Conservation (phyloP, 768 basidiomycete species). For the Lentinula boryana region DNA sequence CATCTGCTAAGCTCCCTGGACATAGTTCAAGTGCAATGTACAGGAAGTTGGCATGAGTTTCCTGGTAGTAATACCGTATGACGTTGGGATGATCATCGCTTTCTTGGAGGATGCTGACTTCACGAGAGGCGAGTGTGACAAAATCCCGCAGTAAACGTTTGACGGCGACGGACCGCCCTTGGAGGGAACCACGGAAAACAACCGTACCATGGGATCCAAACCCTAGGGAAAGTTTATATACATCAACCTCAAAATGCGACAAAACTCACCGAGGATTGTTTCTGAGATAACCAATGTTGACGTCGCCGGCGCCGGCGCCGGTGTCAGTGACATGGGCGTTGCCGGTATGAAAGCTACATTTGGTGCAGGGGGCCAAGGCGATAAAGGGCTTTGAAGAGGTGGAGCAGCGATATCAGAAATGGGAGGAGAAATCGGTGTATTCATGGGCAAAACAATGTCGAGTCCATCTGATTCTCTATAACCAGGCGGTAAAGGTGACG, state of each 20-base stretch:
- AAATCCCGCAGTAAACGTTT: slow-evolving; percentile 95
- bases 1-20: slow-evolving; percentile 82
- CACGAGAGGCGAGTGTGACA: slow-evolving; percentile 88
- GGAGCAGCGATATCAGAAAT: not conserved
- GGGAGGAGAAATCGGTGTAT: not conserved
- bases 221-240: slow-evolving; percentile 40
- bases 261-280: slow-evolving; percentile 57
- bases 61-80: slow-evolving; percentile 97
- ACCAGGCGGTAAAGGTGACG: not conserved
- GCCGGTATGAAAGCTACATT: not conserved
- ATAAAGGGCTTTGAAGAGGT: not conserved
- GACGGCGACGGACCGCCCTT: slow-evolving; percentile 96
- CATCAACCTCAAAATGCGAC: not conserved
- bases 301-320: not conserved
- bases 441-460: not conserved
- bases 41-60: slow-evolving; percentile 87
- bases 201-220: slow-evolving; percentile 97
- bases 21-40: slow-evolving; percentile 97
- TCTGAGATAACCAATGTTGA: slow-evolving; percentile 59
- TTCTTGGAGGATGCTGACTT: slow-evolving; percentile 92
- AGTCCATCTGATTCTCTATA: not conserved
- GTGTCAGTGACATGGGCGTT: not conserved
- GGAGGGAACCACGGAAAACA: slow-evolving; percentile 90
- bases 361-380: not conserved
- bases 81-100: slow-evolving; percentile 99